These are phyloP conservation scores for Populus alba DNA, from an alignment of 345 rosid species.

Conservation along the genomic window DNA sequence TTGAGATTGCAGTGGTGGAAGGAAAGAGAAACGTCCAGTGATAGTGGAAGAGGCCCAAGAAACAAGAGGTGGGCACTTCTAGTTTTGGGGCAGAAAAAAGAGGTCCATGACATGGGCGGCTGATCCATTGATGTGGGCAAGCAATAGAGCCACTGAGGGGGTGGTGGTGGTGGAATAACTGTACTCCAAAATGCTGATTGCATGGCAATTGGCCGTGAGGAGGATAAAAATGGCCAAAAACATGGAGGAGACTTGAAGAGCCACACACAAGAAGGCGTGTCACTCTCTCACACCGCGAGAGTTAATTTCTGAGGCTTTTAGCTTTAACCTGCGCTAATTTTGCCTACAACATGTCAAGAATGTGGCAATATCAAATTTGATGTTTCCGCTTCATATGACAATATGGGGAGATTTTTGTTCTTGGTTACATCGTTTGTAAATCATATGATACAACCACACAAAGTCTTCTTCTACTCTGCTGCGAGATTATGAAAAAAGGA, in stretches of 20 bases:
- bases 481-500: not conserved
- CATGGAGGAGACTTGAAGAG: too few species aligned
- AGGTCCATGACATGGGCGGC: slow-evolving; percentile 74
- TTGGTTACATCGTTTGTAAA: not conserved
- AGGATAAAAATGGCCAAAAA: slow-evolving; percentile 73
- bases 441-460: not conserved
- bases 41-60: slow-evolving; percentile 82
- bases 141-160: slow-evolving; percentile 28
- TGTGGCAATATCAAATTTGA: not conserved
- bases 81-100: slow-evolving; percentile 73
- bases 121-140: slow-evolving; percentile 80
- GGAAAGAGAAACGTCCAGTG: slow-evolving; percentile 78
- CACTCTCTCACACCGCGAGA: too few species aligned
- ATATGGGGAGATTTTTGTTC: not conserved
- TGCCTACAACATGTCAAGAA: not conserved
- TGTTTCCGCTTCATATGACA: not conserved
- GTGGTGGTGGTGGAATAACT: slow-evolving; percentile 72
- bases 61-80: slow-evolving; percentile 55
- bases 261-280: too few species aligned
- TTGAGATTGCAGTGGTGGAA: slow-evolving; percentile 59
- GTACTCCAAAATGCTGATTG: slow-evolving; percentile 78
- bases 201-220: slow-evolving; percentile 89
- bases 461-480: not conserved
- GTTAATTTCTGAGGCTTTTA: slow-evolving; percentile 95
- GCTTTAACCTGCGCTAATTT: slow-evolving; percentile 42